Base-by-base conservation (phyloP, 116 monocot species). In the Posidonia oceanica region DNA sequence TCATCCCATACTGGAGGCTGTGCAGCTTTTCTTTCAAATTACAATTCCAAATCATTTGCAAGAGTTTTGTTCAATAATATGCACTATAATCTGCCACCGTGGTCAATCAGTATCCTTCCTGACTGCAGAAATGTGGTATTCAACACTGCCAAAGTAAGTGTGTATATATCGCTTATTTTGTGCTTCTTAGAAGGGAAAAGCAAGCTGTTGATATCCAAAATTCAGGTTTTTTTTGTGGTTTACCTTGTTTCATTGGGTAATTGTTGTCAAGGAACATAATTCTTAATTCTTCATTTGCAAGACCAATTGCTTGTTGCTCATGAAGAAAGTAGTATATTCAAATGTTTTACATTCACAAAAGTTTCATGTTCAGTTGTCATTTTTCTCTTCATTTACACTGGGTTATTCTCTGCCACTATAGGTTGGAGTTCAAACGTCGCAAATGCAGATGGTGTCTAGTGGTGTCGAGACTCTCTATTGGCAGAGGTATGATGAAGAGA, bases 1-100 rank as follows among this genome's bases (percentile, higher is more conserved):
- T 83, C 81, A 68, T 82, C 88, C 17, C 41, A 83, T 44, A 63
- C 80, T 60, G 99, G 92, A 73, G 82, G 71, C 12, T 99, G 99
- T 88, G 99, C 99, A 71, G 99, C 93, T 77, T 99, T 99, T 71
- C 87, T 97, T 38, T 75, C 97, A 63, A 97, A 97, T 63, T 89
- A 80, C 69, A 87, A 92, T 59, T 39, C 78, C 16, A 81, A 91
- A 59, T 82, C 89, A 6, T 75, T 70, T 72, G 79, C 85, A 54
- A 85, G 54, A 73, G 85, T 97, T 40, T 61, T 91, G 70, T 97
- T 97, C 74, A 91, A 97, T 69, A 85, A 89, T 72, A 77, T 78
- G 78, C 92, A 97, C 55, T 97, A 97, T 72, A 85, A 76, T 69
- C 75, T 97, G 65, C 92, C 97, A 57, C 89, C 97, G 66, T 93